Base-by-base conservation (phyloP, 805 yeast species). In the Cyberlindnera petersonii region DNA sequence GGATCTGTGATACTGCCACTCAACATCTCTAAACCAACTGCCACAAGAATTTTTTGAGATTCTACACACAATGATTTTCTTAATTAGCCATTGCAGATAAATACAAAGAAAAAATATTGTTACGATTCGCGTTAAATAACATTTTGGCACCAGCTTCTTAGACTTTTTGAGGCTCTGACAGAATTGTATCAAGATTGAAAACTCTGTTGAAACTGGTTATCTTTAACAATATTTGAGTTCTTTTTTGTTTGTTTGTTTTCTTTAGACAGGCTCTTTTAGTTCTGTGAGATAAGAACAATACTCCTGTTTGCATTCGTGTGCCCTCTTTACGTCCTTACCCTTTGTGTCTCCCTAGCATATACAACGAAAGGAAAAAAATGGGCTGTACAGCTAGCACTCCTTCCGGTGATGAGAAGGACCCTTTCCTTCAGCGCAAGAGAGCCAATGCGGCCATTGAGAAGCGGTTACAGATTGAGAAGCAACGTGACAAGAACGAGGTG, bases 361-460 rank as follows among this genome's bases (percentile, higher is more conserved):
- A 13, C 9, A 20, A 23, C n/a, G 22, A 23, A 17, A 13, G 15
- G 17, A 22, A 10, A 8, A 44, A 17, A 10, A 83, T 84, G 94
- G 94, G 94, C 13, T 84, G 94, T 54, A 52, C 71, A 15, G 73
- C 79, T 13, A 82, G 89, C 59, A 65, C 71, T 8, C 59, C 56
- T 5, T 60, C 38, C 14, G 67, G 65, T 23, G 79, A 62, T 19
- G 82, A 53, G 34, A 16, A 24, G 0, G 56, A 78, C 56, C 77
- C 80, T 2, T 74, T 75, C 42, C 59, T 76, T 31, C 64, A 68
- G 44, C 77, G 74, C 40, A 72, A 73, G 51, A 63, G 66, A 39
- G 71, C 77, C 21, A 78, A 80, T 42, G 81, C 75, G 44, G 75
- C 72, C 6, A 79, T 85, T 36, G 89, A 83, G 47, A 80, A 78